phyloP scores from a whole-genome alignment of 352 stramenopile species.

The Phytophthora fragariaefolia region DNA sequence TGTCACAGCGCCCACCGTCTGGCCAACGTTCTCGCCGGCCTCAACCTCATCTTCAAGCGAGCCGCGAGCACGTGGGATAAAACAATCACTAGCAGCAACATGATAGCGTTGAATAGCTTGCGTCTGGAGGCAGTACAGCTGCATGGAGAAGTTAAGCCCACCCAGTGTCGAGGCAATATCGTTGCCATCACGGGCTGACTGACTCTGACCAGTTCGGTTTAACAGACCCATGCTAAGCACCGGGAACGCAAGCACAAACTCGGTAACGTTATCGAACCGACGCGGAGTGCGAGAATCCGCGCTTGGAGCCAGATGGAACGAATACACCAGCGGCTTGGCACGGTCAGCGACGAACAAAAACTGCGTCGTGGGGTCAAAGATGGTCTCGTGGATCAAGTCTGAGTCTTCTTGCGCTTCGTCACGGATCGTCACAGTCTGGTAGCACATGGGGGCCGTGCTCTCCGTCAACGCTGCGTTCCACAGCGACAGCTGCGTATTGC shows the following conservation, averaged over 20 bases:
- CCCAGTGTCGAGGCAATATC: slow-evolving; percentile 30
- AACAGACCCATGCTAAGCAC: slow-evolving; percentile 79
- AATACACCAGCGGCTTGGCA: slow-evolving; percentile 63
- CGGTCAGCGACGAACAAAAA: slow-evolving; percentile 86
- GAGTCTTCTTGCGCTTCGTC: slow-evolving; percentile 37
- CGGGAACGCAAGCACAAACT: slow-evolving; percentile 81
- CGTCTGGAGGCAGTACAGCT: slow-evolving; percentile 83
- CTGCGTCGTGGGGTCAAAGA: slow-evolving; percentile 74
- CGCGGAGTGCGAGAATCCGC: slow-evolving; percentile 45
- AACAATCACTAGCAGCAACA: slow-evolving; percentile 68
- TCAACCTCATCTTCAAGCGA: slow-evolving; percentile 56
- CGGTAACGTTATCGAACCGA: slow-evolving; percentile 82
- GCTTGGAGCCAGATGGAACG: slow-evolving; percentile 63
- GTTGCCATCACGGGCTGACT: slow-evolving; percentile 43
- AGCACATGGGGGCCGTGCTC: slow-evolving; percentile 56
- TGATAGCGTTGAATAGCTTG: slow-evolving; percentile 88
- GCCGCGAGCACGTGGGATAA: slow-evolving; percentile 41
- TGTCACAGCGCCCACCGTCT: slow-evolving; percentile 78
- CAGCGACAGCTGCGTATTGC: slow-evolving; percentile 59
- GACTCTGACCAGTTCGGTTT: slow-evolving; percentile 47
- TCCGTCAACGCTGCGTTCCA: slow-evolving; percentile 63
- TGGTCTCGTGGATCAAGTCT: slow-evolving; percentile 57
- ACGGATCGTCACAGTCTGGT: slow-evolving; percentile 68
- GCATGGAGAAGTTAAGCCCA: slow-evolving; percentile 69
- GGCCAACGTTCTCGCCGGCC: slow-evolving; percentile 44